Evolutionary conservation across 257 asterid species (phyloP).

Genomic region (Plantago ovata): DNA sequence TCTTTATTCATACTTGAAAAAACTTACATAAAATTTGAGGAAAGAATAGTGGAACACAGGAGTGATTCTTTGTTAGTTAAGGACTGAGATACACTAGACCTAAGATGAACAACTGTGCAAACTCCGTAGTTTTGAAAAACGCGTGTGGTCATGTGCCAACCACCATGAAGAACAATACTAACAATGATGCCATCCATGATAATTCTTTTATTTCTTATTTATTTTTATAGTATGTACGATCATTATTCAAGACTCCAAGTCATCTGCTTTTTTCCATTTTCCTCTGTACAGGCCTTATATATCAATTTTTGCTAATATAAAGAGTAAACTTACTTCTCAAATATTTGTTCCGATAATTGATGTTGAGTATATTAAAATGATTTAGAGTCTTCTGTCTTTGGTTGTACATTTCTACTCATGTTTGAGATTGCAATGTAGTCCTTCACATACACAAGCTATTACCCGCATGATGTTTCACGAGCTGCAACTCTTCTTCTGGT

Average conservation of each 20-base stretch:
- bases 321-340: too few species aligned
- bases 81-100: not conserved
- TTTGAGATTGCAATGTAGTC: slow-evolving; percentile 26
- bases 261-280: too few species aligned
- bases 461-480: slow-evolving; percentile 88
- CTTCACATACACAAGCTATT: slow-evolving; percentile 79
- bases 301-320: too few species aligned
- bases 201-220: not conserved
- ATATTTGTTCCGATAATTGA: too few species aligned
- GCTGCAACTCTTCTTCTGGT: slow-evolving; percentile 92
- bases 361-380: too few species aligned
- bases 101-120: not conserved
- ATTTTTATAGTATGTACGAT: not conserved
- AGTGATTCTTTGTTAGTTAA: too few species aligned
- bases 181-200: too few species aligned
- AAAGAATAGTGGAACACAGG: too few species aligned
- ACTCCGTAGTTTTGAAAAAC: not conserved
- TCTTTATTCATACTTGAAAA: too few species aligned
- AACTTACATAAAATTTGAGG: too few species aligned
- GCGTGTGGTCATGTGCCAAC: not conserved
- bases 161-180: not conserved
- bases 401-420: not conserved
- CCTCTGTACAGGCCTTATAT: too few species aligned
- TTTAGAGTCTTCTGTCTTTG: too few species aligned
- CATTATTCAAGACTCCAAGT: not conserved